These are phyloP conservation scores for Cutaneotrichosporon arboriforme DNA, from an alignment of 1,284 basidiomycete species.

Conservation along the genomic window DNA sequence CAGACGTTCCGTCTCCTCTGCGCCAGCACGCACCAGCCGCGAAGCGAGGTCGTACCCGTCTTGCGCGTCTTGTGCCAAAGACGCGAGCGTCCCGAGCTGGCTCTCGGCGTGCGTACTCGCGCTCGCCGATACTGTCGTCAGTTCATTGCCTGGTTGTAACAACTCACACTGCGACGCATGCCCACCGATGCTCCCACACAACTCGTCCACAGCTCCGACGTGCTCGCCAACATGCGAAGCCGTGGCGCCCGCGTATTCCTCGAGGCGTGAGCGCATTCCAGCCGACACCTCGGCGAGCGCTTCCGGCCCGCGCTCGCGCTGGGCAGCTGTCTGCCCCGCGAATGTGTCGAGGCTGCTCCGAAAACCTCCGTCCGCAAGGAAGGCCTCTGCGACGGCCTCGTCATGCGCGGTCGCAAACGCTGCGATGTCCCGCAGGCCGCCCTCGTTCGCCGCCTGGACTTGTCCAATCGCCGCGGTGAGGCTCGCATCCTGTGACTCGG, in stretches of 20 bases:
- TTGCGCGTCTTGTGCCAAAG: slow-evolving; percentile 1
- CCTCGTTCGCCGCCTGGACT: slow-evolving; percentile 57
- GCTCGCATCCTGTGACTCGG: slow-evolving; percentile 62
- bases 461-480: slow-evolving; percentile 58
- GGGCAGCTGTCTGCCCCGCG: slow-evolving; percentile 4
- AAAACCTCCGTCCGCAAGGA: not conserved
- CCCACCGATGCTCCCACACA: slow-evolving; percentile 21
- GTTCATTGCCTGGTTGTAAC: not conserved
- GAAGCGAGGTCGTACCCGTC: slow-evolving; percentile 1
- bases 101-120: not conserved
- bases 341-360: not conserved
- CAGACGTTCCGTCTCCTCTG: slow-evolving; percentile 16
- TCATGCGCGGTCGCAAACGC: slow-evolving; percentile 2
- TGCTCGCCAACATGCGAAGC: slow-evolving; percentile 22
- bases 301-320: slow-evolving; percentile 9
- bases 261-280: slow-evolving; percentile 22
- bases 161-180: slow-evolving; percentile 25
- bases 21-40: not conserved
- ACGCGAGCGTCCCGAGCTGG: slow-evolving; percentile 3
- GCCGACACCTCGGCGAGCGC: slow-evolving; percentile 26
- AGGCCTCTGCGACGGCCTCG: not conserved
- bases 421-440: slow-evolving; percentile 36
- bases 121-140: not conserved
- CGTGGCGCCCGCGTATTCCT: slow-evolving; percentile 26
- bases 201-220: slow-evolving; percentile 22